Conservation (phyloP, 441 rosid genomes). For the Arabidopsis hybrid region DNA sequence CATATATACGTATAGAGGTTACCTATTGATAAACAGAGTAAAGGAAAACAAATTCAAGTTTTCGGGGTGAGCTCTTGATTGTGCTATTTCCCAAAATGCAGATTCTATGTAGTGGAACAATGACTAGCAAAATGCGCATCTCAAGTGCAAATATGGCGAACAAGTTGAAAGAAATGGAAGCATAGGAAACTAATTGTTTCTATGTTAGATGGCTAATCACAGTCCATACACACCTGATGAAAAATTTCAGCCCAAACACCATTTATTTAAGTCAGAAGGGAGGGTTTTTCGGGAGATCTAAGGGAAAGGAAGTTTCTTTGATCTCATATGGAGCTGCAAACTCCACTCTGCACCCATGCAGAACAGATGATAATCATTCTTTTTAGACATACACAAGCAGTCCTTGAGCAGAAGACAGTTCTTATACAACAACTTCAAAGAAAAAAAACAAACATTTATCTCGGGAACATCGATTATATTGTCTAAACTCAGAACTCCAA, state of each 20-base stretch:
- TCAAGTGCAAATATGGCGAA: constrained; percentile 16
- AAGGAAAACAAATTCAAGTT: not conserved
- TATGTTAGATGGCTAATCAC: constrained; percentile 4
- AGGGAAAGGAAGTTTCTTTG: not conserved
- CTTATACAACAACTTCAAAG: not conserved
- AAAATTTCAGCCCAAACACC: not conserved
- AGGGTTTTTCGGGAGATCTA: not conserved
- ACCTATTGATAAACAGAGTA: not conserved
- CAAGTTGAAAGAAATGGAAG: constrained; percentile 9
- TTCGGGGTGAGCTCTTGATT: not conserved
- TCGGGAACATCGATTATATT: not conserved
- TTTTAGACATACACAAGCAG: not conserved
- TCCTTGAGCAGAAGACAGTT: not conserved
- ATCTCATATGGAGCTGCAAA: constrained; percentile 15
- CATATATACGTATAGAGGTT: not conserved
- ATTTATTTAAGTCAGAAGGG: not conserved
- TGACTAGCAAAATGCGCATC: constrained; percentile 3
- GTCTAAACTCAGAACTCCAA: constrained; percentile 4
- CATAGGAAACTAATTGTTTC: not conserved
- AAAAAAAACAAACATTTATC: not conserved
- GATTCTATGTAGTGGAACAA: constrained; percentile 4
- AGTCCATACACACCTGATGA: not conserved
- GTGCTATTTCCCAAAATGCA: not conserved
- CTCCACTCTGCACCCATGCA: not conserved
- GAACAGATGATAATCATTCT: not conserved